These are phyloP conservation scores for Pisolithus tinctorius DNA, from an alignment of 768 basidiomycete species.

Conservation along the genomic window DNA sequence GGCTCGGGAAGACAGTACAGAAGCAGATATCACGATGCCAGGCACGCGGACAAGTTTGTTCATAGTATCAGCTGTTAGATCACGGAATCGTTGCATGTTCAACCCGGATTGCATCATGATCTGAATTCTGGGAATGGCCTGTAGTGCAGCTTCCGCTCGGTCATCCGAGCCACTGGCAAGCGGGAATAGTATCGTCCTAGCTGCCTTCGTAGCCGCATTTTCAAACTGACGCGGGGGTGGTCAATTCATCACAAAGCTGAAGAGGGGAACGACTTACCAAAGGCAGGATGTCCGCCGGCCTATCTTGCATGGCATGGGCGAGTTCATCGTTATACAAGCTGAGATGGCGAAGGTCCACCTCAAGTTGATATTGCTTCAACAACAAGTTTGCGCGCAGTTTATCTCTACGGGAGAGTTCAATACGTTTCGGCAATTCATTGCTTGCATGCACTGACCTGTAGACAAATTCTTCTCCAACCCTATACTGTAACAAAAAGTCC, in stretches of 20 bases:
- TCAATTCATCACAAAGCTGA: neutral
- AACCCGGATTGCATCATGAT: conserved; percentile 84
- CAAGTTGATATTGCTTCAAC: conserved; percentile 78
- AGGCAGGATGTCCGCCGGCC: conserved; percentile 84
- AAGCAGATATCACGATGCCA: conserved; percentile 97
- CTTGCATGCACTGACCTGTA: conserved; percentile 58
- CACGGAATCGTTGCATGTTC: conserved; percentile 90
- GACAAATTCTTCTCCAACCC: conserved; percentile 85
- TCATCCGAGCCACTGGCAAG: conserved; percentile 47
- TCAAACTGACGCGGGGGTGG: conserved; percentile 60
- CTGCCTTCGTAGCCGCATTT: conserved; percentile 79
- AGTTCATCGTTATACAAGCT: conserved; percentile 90
- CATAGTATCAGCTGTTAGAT: conserved; percentile 89
- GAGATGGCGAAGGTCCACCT: conserved; percentile 77
- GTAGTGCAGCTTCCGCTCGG: conserved; percentile 39
- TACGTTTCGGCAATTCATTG: neutral
- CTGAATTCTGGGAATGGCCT: conserved; percentile 68
- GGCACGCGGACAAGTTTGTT: conserved; percentile 95
- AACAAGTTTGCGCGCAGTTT: conserved; percentile 85
- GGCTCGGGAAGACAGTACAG: conserved; percentile 87
- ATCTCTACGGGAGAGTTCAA: conserved; percentile 44
- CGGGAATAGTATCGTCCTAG: conserved; percentile 78
- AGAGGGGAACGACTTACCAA: conserved; percentile 45
- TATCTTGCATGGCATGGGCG: conserved; percentile 83
- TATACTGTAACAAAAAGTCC: conserved; percentile 84